Conservation (phyloP, 164 flowering plant species). For the Annona cherimola region DNA sequence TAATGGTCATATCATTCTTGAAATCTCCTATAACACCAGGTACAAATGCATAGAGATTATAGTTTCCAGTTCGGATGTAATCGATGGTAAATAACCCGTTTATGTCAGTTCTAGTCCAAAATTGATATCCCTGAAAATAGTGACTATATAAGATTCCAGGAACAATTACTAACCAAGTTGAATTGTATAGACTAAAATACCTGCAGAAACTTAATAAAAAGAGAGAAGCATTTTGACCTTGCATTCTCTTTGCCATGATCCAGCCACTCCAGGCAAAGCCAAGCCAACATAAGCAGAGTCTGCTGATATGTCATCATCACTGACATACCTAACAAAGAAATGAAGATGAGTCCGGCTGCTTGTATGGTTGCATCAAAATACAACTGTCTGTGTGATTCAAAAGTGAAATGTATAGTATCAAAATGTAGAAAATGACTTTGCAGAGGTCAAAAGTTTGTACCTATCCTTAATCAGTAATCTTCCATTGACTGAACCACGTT, state of each 20-base stretch:
- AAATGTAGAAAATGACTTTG: too few species aligned
- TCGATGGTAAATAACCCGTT: conserved; percentile 54
- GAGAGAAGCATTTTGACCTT: conserved; percentile 43
- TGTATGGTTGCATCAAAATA: neutral
- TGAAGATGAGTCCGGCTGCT: too few species aligned
- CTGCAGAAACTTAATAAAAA: neutral
- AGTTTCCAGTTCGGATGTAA: conserved; percentile 45
- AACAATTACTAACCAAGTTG: neutral
- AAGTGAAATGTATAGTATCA: too few species aligned
- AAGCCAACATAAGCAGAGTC: conserved; percentile 68
- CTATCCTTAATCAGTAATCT: conserved; percentile 57
- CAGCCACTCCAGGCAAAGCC: conserved; percentile 69
- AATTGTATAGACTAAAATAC: neutral
- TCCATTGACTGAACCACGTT: conserved; percentile 60
- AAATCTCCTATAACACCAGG: conserved; percentile 82
- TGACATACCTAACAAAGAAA: conserved; percentile 27
- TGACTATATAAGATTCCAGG: neutral
- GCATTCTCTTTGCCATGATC: conserved; percentile 89
- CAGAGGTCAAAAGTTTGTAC: conserved; percentile 19
- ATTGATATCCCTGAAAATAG: conserved; percentile 64
- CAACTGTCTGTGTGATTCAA: neutral
- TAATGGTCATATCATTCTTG: conserved; percentile 31
- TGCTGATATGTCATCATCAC: conserved; percentile 36
- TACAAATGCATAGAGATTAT: conserved; percentile 75
- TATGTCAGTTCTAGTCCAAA: conserved; percentile 61